Conservation (phyloP, 2,329 filamentous ascomycete species). For the Lasiodiplodia citricola region DNA sequence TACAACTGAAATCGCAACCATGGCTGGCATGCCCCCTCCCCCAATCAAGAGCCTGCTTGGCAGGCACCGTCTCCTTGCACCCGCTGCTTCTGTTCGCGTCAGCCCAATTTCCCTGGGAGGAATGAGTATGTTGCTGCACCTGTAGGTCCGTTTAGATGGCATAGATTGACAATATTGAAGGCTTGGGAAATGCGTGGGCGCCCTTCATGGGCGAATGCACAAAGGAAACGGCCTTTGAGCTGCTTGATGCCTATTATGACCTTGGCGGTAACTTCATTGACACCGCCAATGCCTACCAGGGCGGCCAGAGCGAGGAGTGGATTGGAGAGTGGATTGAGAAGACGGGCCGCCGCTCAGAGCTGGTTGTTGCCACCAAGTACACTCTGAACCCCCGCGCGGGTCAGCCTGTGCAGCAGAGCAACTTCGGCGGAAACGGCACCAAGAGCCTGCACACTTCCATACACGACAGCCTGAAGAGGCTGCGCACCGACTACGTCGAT, state of each 20-base stretch:
- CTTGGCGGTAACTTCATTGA: constrained; percentile 73
- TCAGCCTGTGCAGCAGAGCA: neutral
- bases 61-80: constrained; percentile 58
- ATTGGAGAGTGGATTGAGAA: constrained; percentile 52
- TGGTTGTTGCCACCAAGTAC: constrained; percentile 51
- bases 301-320: constrained; percentile 52
- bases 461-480: constrained; percentile 53
- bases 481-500: constrained; percentile 73
- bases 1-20: no score
- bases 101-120: constrained; percentile 59
- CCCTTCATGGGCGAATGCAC: constrained; percentile 20
- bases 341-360: constrained; percentile 44
- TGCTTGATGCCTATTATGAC: constrained; percentile 69
- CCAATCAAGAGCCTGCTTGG: constrained; percentile 51
- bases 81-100: constrained; percentile 58
- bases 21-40: constrained; percentile 19
- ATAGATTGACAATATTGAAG: no score
- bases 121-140: constrained; percentile 36
- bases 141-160: no score
- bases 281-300: constrained; percentile 30
- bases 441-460: constrained; percentile 47
- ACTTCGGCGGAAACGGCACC: constrained; percentile 49
- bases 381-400: constrained; percentile 36
- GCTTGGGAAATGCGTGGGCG: no score
- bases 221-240: constrained; percentile 64